Evolutionary conservation across 176 grass and related monocot genomes (phyloP).

Genomic region (Triticum urartu): DNA sequence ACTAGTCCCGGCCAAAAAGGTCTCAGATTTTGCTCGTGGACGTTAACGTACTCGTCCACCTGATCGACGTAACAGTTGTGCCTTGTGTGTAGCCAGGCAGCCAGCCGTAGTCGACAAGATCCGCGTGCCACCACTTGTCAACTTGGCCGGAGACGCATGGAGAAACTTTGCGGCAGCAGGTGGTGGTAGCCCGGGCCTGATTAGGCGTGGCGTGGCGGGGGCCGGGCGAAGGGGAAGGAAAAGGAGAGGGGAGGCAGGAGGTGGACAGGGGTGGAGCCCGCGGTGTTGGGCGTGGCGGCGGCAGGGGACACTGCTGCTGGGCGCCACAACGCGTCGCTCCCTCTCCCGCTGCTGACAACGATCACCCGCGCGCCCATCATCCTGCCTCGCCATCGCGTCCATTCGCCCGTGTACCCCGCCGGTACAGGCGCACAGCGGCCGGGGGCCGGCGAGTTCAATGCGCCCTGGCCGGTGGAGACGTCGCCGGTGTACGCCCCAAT

Average conservation of each 20-base stretch:
- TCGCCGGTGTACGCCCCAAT: no score
- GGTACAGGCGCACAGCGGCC: no score
- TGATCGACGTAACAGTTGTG: conserved; percentile 26
- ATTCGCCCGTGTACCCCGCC: background rate
- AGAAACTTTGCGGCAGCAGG: background rate
- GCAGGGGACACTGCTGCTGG: background rate
- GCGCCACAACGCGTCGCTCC: background rate
- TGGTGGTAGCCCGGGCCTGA: no score
- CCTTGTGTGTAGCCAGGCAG: background rate
- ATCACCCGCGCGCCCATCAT: background rate
- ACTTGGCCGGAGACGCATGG: background rate
- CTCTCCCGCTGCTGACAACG: background rate
- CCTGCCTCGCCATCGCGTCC: background rate
- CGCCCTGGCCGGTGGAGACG: no score
- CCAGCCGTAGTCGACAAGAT: background rate
- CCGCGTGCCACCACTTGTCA: background rate
- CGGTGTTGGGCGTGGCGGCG: conserved; percentile 30
- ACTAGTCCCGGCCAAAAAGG: background rate
- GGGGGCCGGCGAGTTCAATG: no score
- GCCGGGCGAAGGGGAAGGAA: background rate
- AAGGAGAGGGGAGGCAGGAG: background rate
- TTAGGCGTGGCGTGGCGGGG: background rate
- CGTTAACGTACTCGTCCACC: background rate
- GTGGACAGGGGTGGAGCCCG: background rate
- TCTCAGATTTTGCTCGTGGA: background rate